Percentiles rank a stretch among this genome's conserved stretches.
Evolutionary conservation across 192 early-diverging fungal genomes (phyloP).

Genomic region (Rhizophagus sp.): DNA sequence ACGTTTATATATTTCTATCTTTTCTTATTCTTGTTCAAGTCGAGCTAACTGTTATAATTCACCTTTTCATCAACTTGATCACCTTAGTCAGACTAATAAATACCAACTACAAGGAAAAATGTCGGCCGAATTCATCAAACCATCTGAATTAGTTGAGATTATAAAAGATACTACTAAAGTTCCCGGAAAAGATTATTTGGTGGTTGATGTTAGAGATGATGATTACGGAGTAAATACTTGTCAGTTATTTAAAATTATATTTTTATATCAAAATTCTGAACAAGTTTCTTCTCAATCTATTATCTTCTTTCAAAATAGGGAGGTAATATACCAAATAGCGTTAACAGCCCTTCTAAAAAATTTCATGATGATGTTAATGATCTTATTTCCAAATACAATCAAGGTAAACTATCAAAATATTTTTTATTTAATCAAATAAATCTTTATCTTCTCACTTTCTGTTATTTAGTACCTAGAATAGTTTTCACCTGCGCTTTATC

Average conservation of each 20-base stretch:
- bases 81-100: too few relatives aligned
- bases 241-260: too few relatives aligned
- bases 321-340: slow-evolving; percentile 78
- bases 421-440: background rate
- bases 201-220: slow-evolving; percentile 74
- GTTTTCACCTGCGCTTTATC: slow-evolving; percentile 90
- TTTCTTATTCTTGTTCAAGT: too few relatives aligned
- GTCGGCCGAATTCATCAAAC: slow-evolving; percentile 38
- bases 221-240: slow-evolving; percentile 43
- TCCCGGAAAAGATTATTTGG: slow-evolving; percentile 67
- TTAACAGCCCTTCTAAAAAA: slow-evolving; percentile 73
- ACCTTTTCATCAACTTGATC: too few relatives aligned
- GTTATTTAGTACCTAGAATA: slow-evolving; percentile 57
- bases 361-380: slow-evolving; percentile 49
- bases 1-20: too few relatives aligned
- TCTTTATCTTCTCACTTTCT: background rate
- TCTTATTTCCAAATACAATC: slow-evolving; percentile 52
- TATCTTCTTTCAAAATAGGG: slow-evolving; percentile 38
- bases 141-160: slow-evolving; percentile 52
- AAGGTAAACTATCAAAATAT: slow-evolving; percentile 10
- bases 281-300: too few relatives aligned
- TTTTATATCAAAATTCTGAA: too few relatives aligned
- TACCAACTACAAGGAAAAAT: background rate
- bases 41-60: too few relatives aligned
- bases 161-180: slow-evolving; percentile 56